phyloP scores from a whole-genome alignment of 108 stramenopile species.

The Pseudonitzschia pungens region DNA sequence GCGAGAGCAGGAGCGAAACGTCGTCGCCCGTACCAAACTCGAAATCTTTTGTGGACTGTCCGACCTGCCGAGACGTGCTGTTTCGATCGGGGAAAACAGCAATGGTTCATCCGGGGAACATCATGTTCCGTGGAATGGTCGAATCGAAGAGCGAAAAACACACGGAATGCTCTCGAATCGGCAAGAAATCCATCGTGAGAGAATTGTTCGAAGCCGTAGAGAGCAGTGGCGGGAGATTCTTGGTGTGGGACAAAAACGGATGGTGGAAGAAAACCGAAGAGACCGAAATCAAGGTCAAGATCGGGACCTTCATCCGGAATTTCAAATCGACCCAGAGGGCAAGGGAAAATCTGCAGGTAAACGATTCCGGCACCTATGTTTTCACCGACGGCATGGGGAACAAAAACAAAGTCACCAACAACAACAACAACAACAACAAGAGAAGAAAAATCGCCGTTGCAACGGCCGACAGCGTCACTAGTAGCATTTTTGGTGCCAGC shows the following conservation, averaged over 20 bases:
- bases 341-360: background rate
- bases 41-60: background rate
- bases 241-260: conserved; percentile 5
- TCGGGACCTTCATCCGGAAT: background rate
- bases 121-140: background rate
- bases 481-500: no score
- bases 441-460: no score
- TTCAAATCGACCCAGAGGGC: background rate
- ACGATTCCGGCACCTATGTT: background rate
- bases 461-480: no score
- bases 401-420: no score
- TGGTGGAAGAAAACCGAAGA: background rate
- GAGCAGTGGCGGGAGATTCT: background rate
- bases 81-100: background rate
- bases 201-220: background rate
- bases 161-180: background rate
- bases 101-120: background rate
- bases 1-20: background rate
- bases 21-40: background rate
- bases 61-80: background rate
- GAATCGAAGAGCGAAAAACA: background rate
- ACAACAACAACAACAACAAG: no score
- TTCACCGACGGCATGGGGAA: background rate
- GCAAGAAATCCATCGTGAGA: background rate
- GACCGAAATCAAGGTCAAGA: background rate